These are phyloP conservation scores for Ophidiomyces ophidiicola DNA, from an alignment of 2,329 filamentous ascomycete genomes.

Conservation along the genomic window DNA sequence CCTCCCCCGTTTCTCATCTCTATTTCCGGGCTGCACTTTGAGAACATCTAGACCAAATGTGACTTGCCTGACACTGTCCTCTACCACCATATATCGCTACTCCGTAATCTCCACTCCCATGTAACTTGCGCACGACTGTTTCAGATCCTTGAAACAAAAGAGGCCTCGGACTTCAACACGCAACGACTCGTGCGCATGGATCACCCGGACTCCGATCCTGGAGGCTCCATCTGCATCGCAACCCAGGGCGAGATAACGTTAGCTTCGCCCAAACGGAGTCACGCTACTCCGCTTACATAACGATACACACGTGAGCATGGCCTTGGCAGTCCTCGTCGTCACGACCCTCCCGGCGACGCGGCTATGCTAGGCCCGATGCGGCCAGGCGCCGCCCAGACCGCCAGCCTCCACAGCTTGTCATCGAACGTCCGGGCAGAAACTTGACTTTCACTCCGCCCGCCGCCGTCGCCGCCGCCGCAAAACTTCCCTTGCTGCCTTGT, in stretches of 20 bases:
- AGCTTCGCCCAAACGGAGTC: too few relatives aligned
- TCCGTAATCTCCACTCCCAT: constrained; percentile 8
- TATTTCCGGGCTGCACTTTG: constrained; percentile 5
- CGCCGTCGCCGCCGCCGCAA: too few relatives aligned
- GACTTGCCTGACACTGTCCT: neutral
- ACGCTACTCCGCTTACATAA: too few relatives aligned
- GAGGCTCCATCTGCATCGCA: too few relatives aligned
- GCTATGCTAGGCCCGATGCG: constrained; percentile 7
- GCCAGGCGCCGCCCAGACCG: constrained; percentile 1
- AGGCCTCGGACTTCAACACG: neutral
- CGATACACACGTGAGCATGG: too few relatives aligned
- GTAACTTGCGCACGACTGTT: constrained; percentile 7
- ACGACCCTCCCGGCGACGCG: neutral
- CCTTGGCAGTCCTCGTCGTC: too few relatives aligned
- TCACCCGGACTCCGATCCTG: too few relatives aligned
- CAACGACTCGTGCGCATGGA: too few relatives aligned
- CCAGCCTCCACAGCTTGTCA: constrained; percentile 6
- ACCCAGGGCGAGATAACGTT: too few relatives aligned
- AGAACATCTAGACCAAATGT: constrained; percentile 8
- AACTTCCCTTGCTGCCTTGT: too few relatives aligned
- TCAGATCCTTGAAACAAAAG: constrained; percentile 3
- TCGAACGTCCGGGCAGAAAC: constrained; percentile 6
- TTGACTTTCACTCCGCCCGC: too few relatives aligned
- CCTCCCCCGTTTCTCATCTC: neutral
- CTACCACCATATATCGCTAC: neutral